phyloP scores from a whole-genome alignment of 345 rosid species.

The Erucastrum elatum region DNA sequence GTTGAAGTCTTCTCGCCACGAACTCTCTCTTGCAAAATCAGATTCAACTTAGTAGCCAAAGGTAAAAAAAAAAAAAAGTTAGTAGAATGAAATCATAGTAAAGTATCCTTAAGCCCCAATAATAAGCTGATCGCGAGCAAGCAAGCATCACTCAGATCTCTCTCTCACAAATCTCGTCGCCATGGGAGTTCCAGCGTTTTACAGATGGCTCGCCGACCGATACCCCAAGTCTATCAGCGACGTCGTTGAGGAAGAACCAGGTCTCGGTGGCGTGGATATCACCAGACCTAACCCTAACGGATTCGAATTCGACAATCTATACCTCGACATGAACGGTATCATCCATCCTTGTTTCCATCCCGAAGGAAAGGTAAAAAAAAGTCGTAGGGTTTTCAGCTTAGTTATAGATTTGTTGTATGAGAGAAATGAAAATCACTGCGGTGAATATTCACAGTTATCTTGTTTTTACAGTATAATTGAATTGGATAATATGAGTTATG shows the following conservation, averaged over 20 bases:
- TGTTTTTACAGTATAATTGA: not conserved
- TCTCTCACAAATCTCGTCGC: conserved; percentile 6
- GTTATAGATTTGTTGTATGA: not conserved
- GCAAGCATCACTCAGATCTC: conserved; percentile 14
- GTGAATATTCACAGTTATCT: not conserved
- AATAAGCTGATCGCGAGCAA: conserved; percentile 4
- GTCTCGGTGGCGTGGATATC: conserved; percentile 52
- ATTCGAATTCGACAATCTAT: conserved; percentile 81
- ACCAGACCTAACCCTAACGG: conserved; percentile 92
- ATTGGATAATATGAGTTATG: not conserved
- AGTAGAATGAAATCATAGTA: not conserved
- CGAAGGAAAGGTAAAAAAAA: conserved; percentile 70
- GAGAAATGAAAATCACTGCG: not conserved
- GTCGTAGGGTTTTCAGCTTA: not conserved
- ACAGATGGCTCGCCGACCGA: conserved; percentile 95
- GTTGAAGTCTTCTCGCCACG: too few relatives aligned
- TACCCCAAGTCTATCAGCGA: conserved; percentile 78
- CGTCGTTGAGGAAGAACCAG: conserved; percentile 74
- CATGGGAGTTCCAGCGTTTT: conserved; percentile 99
- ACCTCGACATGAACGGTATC: conserved; percentile 93
- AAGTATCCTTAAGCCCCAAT: not conserved
- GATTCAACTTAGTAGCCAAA: not conserved
- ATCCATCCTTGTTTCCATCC: conserved; percentile 99
- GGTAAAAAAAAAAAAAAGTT: not conserved
- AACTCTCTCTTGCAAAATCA: too few relatives aligned